These are phyloP conservation scores for Psilocybe azurescens DNA, from an alignment of 768 basidiomycete genomes.

Conservation along the genomic window DNA sequence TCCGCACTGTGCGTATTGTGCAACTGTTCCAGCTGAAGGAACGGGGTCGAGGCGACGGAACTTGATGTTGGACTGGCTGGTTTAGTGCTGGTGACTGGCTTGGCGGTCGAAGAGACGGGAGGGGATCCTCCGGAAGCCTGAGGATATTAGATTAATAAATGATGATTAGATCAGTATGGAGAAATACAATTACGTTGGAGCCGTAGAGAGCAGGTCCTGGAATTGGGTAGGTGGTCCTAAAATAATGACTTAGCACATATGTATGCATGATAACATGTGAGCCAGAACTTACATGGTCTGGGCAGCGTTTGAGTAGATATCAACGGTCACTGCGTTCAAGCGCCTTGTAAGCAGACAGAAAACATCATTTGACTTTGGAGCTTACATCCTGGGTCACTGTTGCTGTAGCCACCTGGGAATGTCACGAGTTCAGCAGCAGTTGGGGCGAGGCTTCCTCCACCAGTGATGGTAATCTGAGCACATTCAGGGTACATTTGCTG, in stretches of 20 bases:
- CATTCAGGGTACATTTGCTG: conserved; percentile 76
- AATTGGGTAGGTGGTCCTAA: conserved; percentile 45
- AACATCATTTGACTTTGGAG: background rate
- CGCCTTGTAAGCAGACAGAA: conserved; percentile 26
- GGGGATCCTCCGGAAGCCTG: conserved; percentile 7
- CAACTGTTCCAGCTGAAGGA: conserved; percentile 30
- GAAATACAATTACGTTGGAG: conserved; percentile 17
- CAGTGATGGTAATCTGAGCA: conserved; percentile 48
- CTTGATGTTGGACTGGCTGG: conserved; percentile 11
- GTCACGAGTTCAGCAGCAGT: conserved; percentile 48
- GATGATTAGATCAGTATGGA: background rate
- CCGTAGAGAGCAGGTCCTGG: conserved; percentile 55
- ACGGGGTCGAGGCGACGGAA: conserved; percentile 23
- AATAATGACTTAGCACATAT: background rate
- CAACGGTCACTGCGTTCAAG: conserved; percentile 37
- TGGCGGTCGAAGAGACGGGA: conserved; percentile 14
- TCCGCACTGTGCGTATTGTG: conserved; percentile 50
- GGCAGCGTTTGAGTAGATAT: conserved; percentile 45
- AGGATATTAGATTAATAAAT: background rate
- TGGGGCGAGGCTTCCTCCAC: conserved; percentile 44
- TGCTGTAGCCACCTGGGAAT: conserved; percentile 53
- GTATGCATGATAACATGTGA: background rate
- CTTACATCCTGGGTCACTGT: conserved; percentile 48
- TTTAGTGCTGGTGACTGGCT: conserved; percentile 18
- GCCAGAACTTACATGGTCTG: conserved; percentile 30